phyloP scores from a whole-genome alignment of 257 asterid genomes.

The Solanum ahanhuiri region DNA sequence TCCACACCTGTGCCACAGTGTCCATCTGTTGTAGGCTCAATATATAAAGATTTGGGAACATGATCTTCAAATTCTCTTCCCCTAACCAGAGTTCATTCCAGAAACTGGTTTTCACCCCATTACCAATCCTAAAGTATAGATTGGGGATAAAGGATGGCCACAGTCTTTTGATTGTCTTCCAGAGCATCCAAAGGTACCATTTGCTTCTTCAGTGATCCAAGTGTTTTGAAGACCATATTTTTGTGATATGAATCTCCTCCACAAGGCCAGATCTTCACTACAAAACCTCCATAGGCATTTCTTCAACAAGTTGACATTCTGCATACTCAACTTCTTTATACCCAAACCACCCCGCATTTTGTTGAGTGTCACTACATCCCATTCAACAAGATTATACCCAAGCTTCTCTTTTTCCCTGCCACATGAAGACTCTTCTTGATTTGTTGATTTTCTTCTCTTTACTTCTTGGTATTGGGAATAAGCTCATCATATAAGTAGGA shows the following conservation, averaged over 20 bases:
- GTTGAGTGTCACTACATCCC: background rate
- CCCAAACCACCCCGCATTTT: background rate
- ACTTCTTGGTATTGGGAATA: background rate
- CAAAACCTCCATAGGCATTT: no score
- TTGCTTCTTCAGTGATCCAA: background rate
- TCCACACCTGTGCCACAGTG: background rate
- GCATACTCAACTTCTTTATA: no score
- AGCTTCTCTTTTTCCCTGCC: background rate
- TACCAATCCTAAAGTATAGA: background rate
- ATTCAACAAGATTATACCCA: background rate
- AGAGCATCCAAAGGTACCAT: background rate
- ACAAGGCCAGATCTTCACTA: background rate
- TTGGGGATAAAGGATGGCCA: background rate
- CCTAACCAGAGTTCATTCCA: background rate
- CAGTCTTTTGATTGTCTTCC: background rate
- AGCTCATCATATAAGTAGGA: background rate
- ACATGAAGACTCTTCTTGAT: background rate
- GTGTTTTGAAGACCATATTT: background rate
- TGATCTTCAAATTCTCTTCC: background rate
- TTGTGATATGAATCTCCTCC: background rate
- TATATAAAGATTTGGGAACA: background rate
- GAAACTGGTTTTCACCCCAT: background rate
- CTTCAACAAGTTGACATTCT: background rate
- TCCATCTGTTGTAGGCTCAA: background rate
- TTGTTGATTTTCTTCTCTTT: background rate